Evolutionary conservation across 345 rosid genomes (phyloP).

Genomic region (Nephelium lappaceum): DNA sequence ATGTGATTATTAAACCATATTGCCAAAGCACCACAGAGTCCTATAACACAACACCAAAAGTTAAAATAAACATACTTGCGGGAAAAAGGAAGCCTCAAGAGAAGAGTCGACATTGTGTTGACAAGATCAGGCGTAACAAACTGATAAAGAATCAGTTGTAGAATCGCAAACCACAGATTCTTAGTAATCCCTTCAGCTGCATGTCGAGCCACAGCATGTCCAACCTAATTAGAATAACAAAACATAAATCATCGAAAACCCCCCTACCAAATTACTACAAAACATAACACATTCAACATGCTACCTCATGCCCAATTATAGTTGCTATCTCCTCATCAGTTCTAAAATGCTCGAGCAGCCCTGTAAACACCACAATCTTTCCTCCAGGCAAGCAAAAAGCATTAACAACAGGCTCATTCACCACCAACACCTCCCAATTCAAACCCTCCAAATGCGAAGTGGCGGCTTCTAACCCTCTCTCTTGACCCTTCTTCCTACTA

Average conservation of each 20-base stretch:
- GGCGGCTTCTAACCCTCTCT: constrained; percentile 43
- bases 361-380: constrained; percentile 86
- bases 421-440: constrained; percentile 91
- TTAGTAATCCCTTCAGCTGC: constrained; percentile 69
- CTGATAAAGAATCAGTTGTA: constrained; percentile 72
- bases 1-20: too few species aligned
- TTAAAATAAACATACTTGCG: constrained; percentile 54
- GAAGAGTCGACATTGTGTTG: constrained; percentile 68
- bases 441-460: constrained; percentile 79
- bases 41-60: background rate
- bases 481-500: constrained; percentile 62
- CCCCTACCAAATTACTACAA: constrained; percentile 1
- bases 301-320: constrained; percentile 88
- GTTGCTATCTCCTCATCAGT: constrained; percentile 92
- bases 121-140: constrained; percentile 79
- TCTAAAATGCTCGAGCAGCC: constrained; percentile 72
- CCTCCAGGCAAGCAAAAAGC: constrained; percentile 94
- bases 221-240: constrained; percentile 56
- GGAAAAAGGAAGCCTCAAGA: constrained; percentile 89
- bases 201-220: constrained; percentile 92
- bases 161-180: constrained; percentile 77
- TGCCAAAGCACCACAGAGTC: too few species aligned
- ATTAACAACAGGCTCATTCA: constrained; percentile 70
- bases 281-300: background rate
- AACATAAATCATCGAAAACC: constrained; percentile 11